Evolutionary conservation across 768 basidiomycete species (phyloP).

Genomic region (Leccinum longicurvipes): DNA sequence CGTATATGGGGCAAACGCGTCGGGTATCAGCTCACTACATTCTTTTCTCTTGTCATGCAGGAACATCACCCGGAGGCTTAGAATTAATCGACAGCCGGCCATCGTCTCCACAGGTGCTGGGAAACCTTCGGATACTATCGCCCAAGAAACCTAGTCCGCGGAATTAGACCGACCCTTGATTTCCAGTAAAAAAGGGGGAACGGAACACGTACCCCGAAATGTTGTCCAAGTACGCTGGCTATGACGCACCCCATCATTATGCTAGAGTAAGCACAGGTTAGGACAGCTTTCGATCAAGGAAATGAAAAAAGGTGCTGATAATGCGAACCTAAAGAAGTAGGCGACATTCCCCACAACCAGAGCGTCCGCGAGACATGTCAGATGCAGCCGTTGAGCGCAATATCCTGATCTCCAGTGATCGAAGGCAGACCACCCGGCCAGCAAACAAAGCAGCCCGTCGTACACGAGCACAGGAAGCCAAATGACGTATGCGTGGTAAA

Average conservation of each 20-base stretch:
- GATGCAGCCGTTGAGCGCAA: not conserved
- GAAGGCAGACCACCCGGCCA: conserved; percentile 5
- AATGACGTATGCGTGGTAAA: conserved; percentile 3
- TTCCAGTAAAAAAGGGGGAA: not conserved
- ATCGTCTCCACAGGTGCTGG: not conserved
- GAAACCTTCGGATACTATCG: conserved; percentile 1
- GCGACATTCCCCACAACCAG: not conserved
- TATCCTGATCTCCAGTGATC: not conserved
- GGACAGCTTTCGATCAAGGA: not conserved
- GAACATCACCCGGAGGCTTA: not conserved
- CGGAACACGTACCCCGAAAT: conserved; percentile 3
- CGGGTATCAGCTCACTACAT: not conserved
- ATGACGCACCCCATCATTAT: not conserved
- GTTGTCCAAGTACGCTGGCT: not conserved
- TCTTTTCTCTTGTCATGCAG: conserved; percentile 2
- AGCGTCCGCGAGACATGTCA: not conserved
- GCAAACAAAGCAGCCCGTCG: conserved; percentile 8
- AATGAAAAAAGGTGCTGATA: not conserved
- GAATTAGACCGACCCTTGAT: not conserved
- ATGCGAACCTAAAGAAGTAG: conserved; percentile 4
- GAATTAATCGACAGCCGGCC: not conserved
- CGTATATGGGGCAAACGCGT: not conserved
- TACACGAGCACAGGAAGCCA: conserved; percentile 11
- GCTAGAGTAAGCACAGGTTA: not conserved
- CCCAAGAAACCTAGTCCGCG: not conserved